These are phyloP conservation scores for Podospora pseudoanserina DNA, from an alignment of 495 filamentous ascomycete genomes.

Conservation along the genomic window DNA sequence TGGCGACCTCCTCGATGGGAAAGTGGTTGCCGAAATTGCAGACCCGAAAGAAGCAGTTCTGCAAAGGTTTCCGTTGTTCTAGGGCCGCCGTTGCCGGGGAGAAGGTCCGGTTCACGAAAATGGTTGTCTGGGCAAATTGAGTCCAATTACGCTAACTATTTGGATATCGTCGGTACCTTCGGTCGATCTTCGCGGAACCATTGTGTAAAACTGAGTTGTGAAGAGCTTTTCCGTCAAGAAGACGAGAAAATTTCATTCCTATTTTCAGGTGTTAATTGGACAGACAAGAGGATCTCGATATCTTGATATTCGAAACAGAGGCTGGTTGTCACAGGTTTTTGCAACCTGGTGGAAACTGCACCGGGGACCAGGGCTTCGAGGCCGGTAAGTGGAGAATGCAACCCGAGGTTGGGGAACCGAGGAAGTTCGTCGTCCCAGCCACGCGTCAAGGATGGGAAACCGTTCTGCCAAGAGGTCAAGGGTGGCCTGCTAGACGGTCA, in stretches of 20 bases:
- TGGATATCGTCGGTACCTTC: not conserved
- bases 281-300: not conserved
- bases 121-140: not conserved
- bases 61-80: not conserved
- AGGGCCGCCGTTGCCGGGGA: not conserved
- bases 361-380: slow-evolving; percentile 3
- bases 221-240: not conserved
- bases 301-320: not conserved
- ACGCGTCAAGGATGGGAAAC: slow-evolving; percentile 10
- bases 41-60: not conserved
- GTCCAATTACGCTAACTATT: not conserved
- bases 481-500: slow-evolving; percentile 1
- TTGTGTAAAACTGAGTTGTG: not conserved
- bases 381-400: slow-evolving; percentile 13
- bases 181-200: not conserved
- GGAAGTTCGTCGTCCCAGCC: slow-evolving; percentile 12
- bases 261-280: not conserved
- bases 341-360: not conserved
- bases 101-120: not conserved
- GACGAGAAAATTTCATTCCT: not conserved
- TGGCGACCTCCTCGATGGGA: not conserved
- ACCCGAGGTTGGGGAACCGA: slow-evolving; percentile 14
- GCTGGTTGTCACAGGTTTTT: not conserved
- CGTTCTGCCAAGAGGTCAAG: slow-evolving; percentile 6
- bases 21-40: not conserved